Base-by-base conservation (phyloP, 202 grass and related monocot genomes). In the Zizania palustris region DNA sequence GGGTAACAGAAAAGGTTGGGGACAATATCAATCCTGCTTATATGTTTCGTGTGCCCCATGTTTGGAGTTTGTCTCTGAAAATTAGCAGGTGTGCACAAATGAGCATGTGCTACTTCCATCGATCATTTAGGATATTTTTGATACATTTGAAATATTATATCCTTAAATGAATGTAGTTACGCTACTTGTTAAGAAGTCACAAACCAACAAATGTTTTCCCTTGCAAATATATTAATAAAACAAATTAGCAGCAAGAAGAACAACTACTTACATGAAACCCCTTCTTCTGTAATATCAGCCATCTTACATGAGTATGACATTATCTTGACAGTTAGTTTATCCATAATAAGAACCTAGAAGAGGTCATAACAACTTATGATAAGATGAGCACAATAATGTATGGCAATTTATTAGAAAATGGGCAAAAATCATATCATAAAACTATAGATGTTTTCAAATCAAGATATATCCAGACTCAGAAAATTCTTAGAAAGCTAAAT, bases 281-380 rank as follows among this genome's bases (percentile, higher is more conserved):
- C 91, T 90, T 97, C 90, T 74, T 98, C 91, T 57, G 89, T 98
- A 41, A 98, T 98, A 77, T 98, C 95, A 67, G 91, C 95, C 95
- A 98, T 98, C 84, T 98, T 98, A 83, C 95, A 98, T 81, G 95
- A 78, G 45, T 78, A 86, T 6, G 89, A 92, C 87, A 98, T 98
- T 76, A 98, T 88, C 74, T 92, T 98, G 59, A 90, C 82, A 56
- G 95, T 98, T 73, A 98, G 37, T 75, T 98, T 98, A 80, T 98
- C 95, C 95, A 98, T 94, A 77, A 98, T 98, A 78, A 98, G 85
- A 40, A 98, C 91, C 95, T 98, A 83, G 16, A 86, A 76, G 12
- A 78, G 38, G 50, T 60, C 67, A 85, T 63, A 66, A 76, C 74
- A 74, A 89, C 49, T 73, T 82, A 63, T 48, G 69, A 63, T 61